A percentile compares a stretch with the other conserved stretches of the same genome.
These are phyloP conservation scores for Platanthera zijinensis DNA, from an alignment of 106 monocot species.

Conservation along the genomic window DNA sequence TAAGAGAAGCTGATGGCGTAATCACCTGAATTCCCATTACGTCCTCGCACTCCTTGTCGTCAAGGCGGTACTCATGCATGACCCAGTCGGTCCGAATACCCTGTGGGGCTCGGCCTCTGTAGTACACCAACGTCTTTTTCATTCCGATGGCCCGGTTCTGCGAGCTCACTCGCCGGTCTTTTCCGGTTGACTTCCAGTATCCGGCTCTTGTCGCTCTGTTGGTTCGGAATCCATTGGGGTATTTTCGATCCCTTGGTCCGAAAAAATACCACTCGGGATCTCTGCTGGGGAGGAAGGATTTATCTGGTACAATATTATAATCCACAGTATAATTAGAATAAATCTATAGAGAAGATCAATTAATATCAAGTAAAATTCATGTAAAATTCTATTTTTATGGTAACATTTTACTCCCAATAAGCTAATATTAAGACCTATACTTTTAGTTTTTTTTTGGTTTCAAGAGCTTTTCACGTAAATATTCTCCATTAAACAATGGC, in stretches of 20 bases:
- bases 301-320: slow-evolving; percentile 13
- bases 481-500: no score
- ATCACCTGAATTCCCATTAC: slow-evolving; percentile 29
- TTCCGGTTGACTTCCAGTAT: slow-evolving; percentile 42
- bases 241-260: slow-evolving; percentile 30
- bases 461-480: no score
- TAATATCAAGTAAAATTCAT: no score
- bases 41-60: slow-evolving; percentile 30
- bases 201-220: slow-evolving; percentile 31
- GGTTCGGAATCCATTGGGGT: slow-evolving; percentile 30
- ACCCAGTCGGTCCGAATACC: slow-evolving; percentile 29
- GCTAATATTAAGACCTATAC: no score
- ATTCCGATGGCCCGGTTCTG: slow-evolving; percentile 26
- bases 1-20: not conserved
- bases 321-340: not conserved
- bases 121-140: slow-evolving; percentile 34
- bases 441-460: no score
- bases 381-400: no score
- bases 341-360: not conserved
- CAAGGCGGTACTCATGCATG: slow-evolving; percentile 35
- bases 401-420: no score
- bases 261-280: slow-evolving; percentile 45
- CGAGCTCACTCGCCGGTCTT: slow-evolving; percentile 18
- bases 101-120: slow-evolving; percentile 32
- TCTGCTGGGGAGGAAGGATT: slow-evolving; percentile 35